Conservation (phyloP, 345 rosid genomes). For the Clarkia xantiana region DNA sequence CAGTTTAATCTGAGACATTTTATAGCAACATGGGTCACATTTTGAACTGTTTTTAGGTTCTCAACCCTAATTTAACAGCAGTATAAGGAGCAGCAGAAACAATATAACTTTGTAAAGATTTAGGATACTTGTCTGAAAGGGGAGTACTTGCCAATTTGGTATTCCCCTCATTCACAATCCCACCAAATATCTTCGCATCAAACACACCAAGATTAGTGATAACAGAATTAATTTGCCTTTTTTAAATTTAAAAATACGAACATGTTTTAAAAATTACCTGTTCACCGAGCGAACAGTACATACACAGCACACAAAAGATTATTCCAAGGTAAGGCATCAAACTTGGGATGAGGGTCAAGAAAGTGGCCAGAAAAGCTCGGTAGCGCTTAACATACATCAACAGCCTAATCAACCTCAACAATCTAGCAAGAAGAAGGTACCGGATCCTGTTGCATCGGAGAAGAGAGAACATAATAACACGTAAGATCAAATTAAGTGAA, state of each 20-base stretch:
- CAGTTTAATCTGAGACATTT: no score
- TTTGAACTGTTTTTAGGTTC: no score
- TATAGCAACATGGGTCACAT: no score
- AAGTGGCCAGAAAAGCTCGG: slow-evolving; percentile 85
- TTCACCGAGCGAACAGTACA: slow-evolving; percentile 86
- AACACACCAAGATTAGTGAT: slow-evolving; percentile 2
- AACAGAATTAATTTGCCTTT: no score
- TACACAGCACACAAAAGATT: slow-evolving; percentile 70
- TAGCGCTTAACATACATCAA: slow-evolving; percentile 61
- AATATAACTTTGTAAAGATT: neutral
- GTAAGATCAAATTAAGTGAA: neutral
- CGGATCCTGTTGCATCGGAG: slow-evolving; percentile 53
- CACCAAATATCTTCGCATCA: slow-evolving; percentile 61
- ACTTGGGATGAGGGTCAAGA: slow-evolving; percentile 83
- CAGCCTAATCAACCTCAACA: slow-evolving; percentile 80
- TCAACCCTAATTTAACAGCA: no score
- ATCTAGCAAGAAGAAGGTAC: slow-evolving; percentile 88
- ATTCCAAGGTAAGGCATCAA: slow-evolving; percentile 90
- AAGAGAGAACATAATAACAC: neutral
- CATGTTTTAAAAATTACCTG: slow-evolving; percentile 66
- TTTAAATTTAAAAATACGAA: no score
- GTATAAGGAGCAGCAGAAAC: no score
- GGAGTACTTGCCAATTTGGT: slow-evolving; percentile 40
- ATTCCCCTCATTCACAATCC: slow-evolving; percentile 86
- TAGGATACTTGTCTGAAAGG: slow-evolving; percentile 84